phyloP scores from a whole-genome alignment of 805 yeast species.

The Myxozyma neglecta region DNA sequence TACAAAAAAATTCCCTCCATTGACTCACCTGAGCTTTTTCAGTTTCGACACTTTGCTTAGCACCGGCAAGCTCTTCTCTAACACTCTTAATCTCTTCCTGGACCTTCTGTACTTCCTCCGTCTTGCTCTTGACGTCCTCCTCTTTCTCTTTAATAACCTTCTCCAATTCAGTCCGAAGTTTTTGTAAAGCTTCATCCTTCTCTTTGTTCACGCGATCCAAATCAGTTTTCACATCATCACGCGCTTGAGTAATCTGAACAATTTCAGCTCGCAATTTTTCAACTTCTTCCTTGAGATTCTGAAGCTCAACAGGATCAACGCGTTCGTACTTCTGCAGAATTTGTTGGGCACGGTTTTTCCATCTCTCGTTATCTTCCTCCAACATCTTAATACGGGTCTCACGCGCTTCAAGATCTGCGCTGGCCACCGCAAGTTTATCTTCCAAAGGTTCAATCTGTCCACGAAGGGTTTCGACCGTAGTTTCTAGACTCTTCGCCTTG shows the following conservation, averaged over 20 bases:
- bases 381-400: constrained; percentile 50
- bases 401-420: constrained; percentile 49
- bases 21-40: constrained; percentile 4
- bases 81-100: constrained; percentile 17
- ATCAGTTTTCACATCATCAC: constrained; percentile 31
- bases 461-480: constrained; percentile 40
- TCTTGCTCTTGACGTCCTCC: constrained; percentile 1
- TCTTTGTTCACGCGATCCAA: constrained; percentile 30
- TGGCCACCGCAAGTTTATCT: constrained; percentile 42
- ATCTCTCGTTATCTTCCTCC: constrained; percentile 57
- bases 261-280: constrained; percentile 28
- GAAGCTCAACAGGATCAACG: constrained; percentile 50
- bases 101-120: constrained; percentile 15
- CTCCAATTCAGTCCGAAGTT: neutral
- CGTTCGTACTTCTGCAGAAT: constrained; percentile 49
- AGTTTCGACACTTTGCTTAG: constrained; percentile 12
- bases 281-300: constrained; percentile 40
- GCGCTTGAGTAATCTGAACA: constrained; percentile 11
- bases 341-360: constrained; percentile 56
- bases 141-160: constrained; percentile 2
- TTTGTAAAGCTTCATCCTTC: constrained; percentile 18
- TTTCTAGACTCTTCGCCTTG: constrained; percentile 46
- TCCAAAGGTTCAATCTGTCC: constrained; percentile 50
- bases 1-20: neutral
- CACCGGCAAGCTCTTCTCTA: constrained; percentile 19